Conservation (phyloP, 768 basidiomycete genomes). For the Sporobolomyces phaffii region DNA sequence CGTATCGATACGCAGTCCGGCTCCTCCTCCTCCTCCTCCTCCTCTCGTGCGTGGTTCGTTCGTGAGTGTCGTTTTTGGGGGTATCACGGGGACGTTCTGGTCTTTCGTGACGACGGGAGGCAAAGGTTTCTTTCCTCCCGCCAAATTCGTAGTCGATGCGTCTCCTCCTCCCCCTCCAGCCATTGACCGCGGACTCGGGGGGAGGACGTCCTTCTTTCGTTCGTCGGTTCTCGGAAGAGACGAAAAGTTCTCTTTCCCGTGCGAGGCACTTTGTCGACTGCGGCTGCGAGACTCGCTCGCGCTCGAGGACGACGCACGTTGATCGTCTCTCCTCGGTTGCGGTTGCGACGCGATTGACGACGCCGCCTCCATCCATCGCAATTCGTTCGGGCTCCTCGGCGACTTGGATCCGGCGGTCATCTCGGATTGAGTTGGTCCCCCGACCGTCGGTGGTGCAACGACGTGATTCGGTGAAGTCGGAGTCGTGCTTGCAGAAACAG, state of each 20-base stretch:
- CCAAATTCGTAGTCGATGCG: background rate
- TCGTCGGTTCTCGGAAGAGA: too few species aligned
- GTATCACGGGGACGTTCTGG: background rate
- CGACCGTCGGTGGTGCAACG: background rate
- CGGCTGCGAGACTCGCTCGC: background rate
- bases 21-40: too few species aligned
- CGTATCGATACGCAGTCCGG: conserved; percentile 3
- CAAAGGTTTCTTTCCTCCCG: background rate
- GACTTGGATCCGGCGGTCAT: conserved; percentile 18
- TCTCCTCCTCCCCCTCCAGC: too few species aligned
- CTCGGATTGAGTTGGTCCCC: conserved; percentile 10
- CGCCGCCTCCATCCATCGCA: conserved; percentile 6
- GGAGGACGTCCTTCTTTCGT: background rate
- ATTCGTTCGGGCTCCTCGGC: conserved; percentile 28
- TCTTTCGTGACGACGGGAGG: background rate
- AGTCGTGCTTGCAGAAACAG: background rate
- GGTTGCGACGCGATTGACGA: background rate
- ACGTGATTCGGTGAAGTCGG: background rate
- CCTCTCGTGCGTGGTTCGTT: too few species aligned
- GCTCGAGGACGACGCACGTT: too few species aligned
- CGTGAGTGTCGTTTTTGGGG: background rate
- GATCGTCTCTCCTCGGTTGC: too few species aligned
- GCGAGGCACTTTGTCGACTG: background rate
- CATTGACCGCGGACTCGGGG: background rate
- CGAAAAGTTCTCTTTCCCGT: background rate